Conservation (phyloP, 805 yeast species). For the Kluyveromyces wickerhamii region DNA sequence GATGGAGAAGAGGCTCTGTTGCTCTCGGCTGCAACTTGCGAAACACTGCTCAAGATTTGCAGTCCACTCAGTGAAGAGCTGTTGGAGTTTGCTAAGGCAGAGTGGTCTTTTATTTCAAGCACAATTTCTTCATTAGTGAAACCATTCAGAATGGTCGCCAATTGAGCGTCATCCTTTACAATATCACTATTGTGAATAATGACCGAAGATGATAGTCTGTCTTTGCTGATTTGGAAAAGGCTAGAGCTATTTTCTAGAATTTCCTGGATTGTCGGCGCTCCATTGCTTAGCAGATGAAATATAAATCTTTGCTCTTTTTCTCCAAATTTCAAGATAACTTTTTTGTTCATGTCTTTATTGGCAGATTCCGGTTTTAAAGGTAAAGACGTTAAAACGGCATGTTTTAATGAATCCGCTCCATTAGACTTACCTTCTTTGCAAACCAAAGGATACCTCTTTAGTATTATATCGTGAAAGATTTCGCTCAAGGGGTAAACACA, state of each 20-base stretch:
- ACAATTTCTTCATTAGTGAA: conserved; percentile 30
- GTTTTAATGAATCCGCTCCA: conserved; percentile 5
- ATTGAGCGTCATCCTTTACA: conserved; percentile 39
- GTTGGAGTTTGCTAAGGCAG: conserved; percentile 4
- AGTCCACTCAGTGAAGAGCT: conserved; percentile 17
- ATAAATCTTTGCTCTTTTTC: conserved; percentile 53
- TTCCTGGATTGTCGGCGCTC: conserved; percentile 76
- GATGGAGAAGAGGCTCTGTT: conserved; percentile 6
- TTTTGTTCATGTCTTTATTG: conserved; percentile 29
- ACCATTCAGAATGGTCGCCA: conserved; percentile 38
- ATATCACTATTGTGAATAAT: conserved; percentile 19
- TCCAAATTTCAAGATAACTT: conserved; percentile 44
- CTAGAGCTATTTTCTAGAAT: conserved; percentile 67
- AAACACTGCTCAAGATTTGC: conserved; percentile 25
- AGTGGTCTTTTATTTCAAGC: conserved; percentile 32
- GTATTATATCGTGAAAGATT: conserved; percentile 51
- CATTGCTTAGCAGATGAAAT: conserved; percentile 54
- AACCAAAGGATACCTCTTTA: conserved; percentile 54
- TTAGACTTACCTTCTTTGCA: conserved; percentile 7
- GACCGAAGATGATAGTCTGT: conserved; percentile 9
- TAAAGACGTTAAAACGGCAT: conserved; percentile 21
- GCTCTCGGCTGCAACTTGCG: conserved; percentile 8
- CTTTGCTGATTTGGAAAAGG: conserved; percentile 49
- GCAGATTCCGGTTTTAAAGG: conserved; percentile 33
- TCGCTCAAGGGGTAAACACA: conserved; percentile 61